Conservation (phyloP, 2,329 filamentous ascomycete genomes). For the Paracoccidioides brasiliensis region DNA sequence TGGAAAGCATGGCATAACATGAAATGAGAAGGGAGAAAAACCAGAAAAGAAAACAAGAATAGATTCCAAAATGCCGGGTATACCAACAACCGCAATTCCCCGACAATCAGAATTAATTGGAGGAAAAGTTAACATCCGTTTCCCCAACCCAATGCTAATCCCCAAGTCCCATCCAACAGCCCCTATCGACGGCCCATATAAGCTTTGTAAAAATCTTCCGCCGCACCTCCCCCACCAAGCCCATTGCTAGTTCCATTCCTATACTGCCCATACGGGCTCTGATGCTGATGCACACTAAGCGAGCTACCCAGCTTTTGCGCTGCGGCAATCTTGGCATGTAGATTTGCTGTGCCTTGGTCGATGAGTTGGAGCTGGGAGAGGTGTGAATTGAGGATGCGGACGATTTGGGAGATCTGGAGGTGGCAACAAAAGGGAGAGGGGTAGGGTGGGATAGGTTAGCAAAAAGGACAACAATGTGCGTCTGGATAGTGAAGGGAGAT, state of each 20-base stretch:
- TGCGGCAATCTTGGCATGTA: conserved; percentile 69
- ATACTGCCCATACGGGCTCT: conserved; percentile 21
- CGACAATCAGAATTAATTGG: too few relatives aligned
- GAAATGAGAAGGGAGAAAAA: too few relatives aligned
- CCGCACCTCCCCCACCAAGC: conserved; percentile 43
- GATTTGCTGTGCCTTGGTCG: conserved; percentile 65
- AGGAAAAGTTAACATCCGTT: too few relatives aligned
- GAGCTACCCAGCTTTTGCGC: conserved; percentile 65
- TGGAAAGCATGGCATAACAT: too few relatives aligned
- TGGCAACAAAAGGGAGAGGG: background rate
- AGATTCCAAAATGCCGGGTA: too few relatives aligned
- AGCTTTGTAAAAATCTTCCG: conserved; percentile 82
- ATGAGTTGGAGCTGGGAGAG: conserved; percentile 87
- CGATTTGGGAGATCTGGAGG: conserved; percentile 74
- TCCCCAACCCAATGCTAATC: too few relatives aligned
- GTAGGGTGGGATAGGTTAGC: conserved; percentile 7
- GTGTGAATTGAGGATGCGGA: conserved; percentile 86
- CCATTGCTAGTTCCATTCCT: conserved; percentile 15
- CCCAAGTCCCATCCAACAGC: too few relatives aligned
- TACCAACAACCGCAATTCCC: too few relatives aligned
- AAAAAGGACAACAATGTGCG: background rate
- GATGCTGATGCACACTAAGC: conserved; percentile 37
- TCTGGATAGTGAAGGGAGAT: background rate
- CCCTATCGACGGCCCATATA: conserved; percentile 60
- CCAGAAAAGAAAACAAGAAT: too few relatives aligned